Base-by-base conservation (phyloP, 345 rosid genomes). In the Aurinia saxatilis region DNA sequence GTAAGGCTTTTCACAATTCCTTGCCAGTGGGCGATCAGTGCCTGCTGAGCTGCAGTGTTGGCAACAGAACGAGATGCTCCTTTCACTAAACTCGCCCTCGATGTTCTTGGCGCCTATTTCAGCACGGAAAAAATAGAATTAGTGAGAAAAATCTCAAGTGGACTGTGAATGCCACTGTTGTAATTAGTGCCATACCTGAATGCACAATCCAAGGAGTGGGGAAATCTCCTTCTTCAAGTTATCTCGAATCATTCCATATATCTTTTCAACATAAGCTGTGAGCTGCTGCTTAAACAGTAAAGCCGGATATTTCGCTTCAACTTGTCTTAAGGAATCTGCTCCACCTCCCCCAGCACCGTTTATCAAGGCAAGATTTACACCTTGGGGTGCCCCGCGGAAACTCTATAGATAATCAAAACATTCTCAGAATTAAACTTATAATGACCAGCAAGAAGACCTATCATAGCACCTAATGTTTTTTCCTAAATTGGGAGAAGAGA, bases 301-400 rank as follows among this genome's bases (percentile, higher is more conserved):
- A 57, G 98, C 98, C 2, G 98, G 98, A 73, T 91, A 91, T 72
- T 91, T 91, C 34, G 98, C 98, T 75, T 91, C 98, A 58, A 91
- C 96, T 84, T 91, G 95, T 60, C 87, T 75, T 73, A 91, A 75
- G 21, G 76, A 55, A 67, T 85, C 90, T 31, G 63, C 80, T 73
- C 92, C 96, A 19, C 84, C 78, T 27, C 65, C 80, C 42, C 69
- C 68, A 39, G 86, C 73, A 46, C 87, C 81, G 17, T 86, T 88
- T 47, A 86, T 78, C 48, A 88, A 52, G 67, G 91, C 77, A 50
- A 86, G 80, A 73, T 81, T 91, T 59, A 88, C 85, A 42, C 98
- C 96, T 75, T 81, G 96, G 2, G 98, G 98, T 41, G 91, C 10
- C 30, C 95, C 95, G 4, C 98, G 96, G 86, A 91, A 91, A 77